phyloP scores from a whole-genome alignment of 148 eudicot species.

The Camellia lanceoleosa region DNA sequence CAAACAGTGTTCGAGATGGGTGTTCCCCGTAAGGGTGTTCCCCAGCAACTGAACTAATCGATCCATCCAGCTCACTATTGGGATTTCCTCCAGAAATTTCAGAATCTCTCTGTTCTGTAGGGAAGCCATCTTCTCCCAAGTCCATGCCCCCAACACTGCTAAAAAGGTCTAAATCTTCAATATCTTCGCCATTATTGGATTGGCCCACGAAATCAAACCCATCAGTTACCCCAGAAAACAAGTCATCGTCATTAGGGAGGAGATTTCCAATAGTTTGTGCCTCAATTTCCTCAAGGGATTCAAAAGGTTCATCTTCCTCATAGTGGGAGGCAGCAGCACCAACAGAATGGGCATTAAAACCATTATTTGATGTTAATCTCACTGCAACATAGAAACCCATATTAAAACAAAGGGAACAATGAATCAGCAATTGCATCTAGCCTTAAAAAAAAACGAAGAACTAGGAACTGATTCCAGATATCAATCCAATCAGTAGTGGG shows the following conservation, averaged over 20 bases:
- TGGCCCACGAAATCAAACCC: slow-evolving; percentile 43
- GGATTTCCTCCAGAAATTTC: slow-evolving; percentile 33
- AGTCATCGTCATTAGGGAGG: slow-evolving; percentile 86
- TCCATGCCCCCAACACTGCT: slow-evolving; percentile 86
- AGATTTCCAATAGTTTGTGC: slow-evolving; percentile 91
- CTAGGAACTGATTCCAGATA: slow-evolving; percentile 1
- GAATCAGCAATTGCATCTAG: not conserved
- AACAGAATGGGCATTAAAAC: slow-evolving; percentile 48
- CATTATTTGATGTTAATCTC: slow-evolving; percentile 45
- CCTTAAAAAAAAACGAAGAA: not conserved
- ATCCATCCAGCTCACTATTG: slow-evolving; percentile 28
- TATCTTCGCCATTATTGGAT: slow-evolving; percentile 44
- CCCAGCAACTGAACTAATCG: slow-evolving; percentile 29
- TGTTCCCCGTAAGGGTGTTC: slow-evolving; percentile 31
- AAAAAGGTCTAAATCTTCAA: slow-evolving; percentile 70
- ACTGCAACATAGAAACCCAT: slow-evolving; percentile 35
- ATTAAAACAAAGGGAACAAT: not conserved
- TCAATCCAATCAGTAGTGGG: not conserved
- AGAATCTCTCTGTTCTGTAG: slow-evolving; percentile 31
- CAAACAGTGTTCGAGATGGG: slow-evolving; percentile 78
- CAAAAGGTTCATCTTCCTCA: slow-evolving; percentile 65
- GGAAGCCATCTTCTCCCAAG: slow-evolving; percentile 64
- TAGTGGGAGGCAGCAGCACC: slow-evolving; percentile 49
- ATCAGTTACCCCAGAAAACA: slow-evolving; percentile 71
- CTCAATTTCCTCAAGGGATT: slow-evolving; percentile 86